Evolutionary conservation across 2,329 filamentous ascomycete species (phyloP).

Genomic region (Allantophomopsis lycopodina): DNA sequence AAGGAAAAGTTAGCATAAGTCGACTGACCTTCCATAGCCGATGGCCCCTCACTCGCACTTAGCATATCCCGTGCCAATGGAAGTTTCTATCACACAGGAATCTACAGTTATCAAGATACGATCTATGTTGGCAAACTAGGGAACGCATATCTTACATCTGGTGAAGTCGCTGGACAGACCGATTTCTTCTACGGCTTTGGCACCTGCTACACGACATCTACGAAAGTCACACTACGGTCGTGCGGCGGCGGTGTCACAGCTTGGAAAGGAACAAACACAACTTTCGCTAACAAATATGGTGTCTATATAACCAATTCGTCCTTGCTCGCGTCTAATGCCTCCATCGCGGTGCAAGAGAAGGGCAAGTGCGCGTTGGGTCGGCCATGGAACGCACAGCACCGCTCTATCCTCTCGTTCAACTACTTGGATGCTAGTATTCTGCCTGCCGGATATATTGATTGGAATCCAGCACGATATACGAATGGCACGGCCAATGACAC

Average conservation of each 20-base stretch:
- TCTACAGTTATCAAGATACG: slow-evolving; percentile 59
- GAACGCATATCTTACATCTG: slow-evolving; percentile 49
- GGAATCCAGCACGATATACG: slow-evolving; percentile 18
- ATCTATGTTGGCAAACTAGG: slow-evolving; percentile 53
- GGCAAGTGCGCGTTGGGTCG: slow-evolving; percentile 36
- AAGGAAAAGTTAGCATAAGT: background rate
- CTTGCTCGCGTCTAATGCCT: slow-evolving; percentile 38
- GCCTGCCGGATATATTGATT: slow-evolving; percentile 33
- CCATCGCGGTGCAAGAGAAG: slow-evolving; percentile 18
- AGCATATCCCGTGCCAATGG: slow-evolving; percentile 49
- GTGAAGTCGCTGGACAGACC: slow-evolving; percentile 47
- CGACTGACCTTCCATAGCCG: slow-evolving; percentile 15
- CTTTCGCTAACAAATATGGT: slow-evolving; percentile 52
- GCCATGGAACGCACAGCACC: slow-evolving; percentile 37
- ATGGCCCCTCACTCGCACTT: slow-evolving; percentile 44
- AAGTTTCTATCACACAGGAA: slow-evolving; percentile 52
- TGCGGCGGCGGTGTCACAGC: slow-evolving; percentile 56
- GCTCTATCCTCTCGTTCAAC: slow-evolving; percentile 33
- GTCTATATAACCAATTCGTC: slow-evolving; percentile 45
- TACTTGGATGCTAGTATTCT: slow-evolving; percentile 36
- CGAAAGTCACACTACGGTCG: slow-evolving; percentile 36
- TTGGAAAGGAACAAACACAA: slow-evolving; percentile 56
- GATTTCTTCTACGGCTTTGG: slow-evolving; percentile 60
- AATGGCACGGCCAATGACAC: background rate
- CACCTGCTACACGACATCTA: slow-evolving; percentile 44